Evolutionary conservation across 2,329 filamentous ascomycete species (phyloP), one percentile per base, ranked within the genome.

Genomic region (Calonectria hawksworthii): DNA sequence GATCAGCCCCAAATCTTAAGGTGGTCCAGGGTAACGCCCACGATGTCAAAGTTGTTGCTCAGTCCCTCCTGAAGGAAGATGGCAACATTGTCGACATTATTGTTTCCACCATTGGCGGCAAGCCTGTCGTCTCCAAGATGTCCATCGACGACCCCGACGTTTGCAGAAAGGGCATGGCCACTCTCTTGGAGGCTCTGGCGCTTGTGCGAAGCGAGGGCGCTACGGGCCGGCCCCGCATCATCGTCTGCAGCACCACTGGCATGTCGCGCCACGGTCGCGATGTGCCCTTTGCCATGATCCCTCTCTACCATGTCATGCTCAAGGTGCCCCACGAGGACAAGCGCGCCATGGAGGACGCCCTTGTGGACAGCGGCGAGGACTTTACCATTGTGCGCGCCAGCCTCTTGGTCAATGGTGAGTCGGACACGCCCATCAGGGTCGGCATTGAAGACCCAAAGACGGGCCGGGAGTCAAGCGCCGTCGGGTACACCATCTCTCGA

Each of bases 11-110:
- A 18, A 86, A 87, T 74, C 86, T 91, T 4, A 82, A 76, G 10
- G 82, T 91, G 13, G 72, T 87, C 44, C 71, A 87, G 70, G 90
- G 90, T 76, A 87, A 91, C 76, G 87, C 87, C 16, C 86, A 87
- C 78, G 85, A 89, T 74, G 71, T 82, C 9, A 68, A 79, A 0
- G 82, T 82, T 13, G 84, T 91, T 3, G 75, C 83, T 5, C 77
- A 79, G 16, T 85, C 84, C 52, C 81, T 91, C 8, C 70, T 79
- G 21, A 80, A 76, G 7, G 28, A 79, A 4, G 75, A 81, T 50
- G 77, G 83, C 4, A 74, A 74, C 8, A 77, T 88, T 0, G 88
- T 89, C 8, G 87, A 90, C 76, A 80, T 82, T 3, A 80, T 92
- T 47, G 78, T 91, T 72, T 89, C 84, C 71, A 86, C 86, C 72